A percentile compares a stretch with the other conserved stretches of the same genome.
These are phyloP conservation scores for Kodamaea ohmeri DNA, from an alignment of 1,139 yeast genomes.

Conservation along the genomic window DNA sequence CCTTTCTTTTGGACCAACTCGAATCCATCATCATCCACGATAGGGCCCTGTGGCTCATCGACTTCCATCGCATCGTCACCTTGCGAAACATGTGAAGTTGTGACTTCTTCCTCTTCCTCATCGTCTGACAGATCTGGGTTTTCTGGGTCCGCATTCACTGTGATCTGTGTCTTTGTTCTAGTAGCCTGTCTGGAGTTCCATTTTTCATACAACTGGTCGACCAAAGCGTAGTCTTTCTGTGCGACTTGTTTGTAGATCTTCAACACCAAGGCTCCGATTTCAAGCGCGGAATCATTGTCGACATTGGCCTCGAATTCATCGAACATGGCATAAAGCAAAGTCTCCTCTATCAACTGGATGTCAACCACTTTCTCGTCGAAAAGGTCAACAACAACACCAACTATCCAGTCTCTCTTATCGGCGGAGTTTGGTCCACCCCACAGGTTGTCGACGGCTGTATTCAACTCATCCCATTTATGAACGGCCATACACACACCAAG, in stretches of 20 bases:
- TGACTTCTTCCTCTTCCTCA: slow-evolving; percentile 44
- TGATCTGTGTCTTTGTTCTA: slow-evolving; percentile 26
- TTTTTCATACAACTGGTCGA: slow-evolving; percentile 57
- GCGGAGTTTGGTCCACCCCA: slow-evolving; percentile 96
- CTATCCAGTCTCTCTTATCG: slow-evolving; percentile 59
- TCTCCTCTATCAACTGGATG: slow-evolving; percentile 76
- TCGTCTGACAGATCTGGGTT: slow-evolving; percentile 55
- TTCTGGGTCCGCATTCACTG: slow-evolving; percentile 54
- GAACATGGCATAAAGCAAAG: slow-evolving; percentile 82
- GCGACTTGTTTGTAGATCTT: slow-evolving; percentile 64
- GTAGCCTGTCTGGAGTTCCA: slow-evolving; percentile 55
- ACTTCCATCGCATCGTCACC: slow-evolving; percentile 40
- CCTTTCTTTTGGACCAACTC: slow-evolving; percentile 77
- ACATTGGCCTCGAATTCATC: slow-evolving; percentile 90
- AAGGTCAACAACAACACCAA: slow-evolving; percentile 38
- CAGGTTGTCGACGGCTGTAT: slow-evolving; percentile 87
- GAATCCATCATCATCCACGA: slow-evolving; percentile 91
- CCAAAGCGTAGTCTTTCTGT: slow-evolving; percentile 46
- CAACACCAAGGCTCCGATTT: slow-evolving; percentile 65
- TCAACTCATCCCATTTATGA: slow-evolving; percentile 83
- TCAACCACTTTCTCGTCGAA: slow-evolving; percentile 70
- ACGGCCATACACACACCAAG: slow-evolving; percentile 91
- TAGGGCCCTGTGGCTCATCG: slow-evolving; percentile 46
- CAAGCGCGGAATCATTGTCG: slow-evolving; percentile 85
- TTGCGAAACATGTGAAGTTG: slow-evolving; percentile 20